phyloP scores from a whole-genome alignment of 225 moss, liverwort and hornwort genomes.

The Sphagnum contortum region DNA sequence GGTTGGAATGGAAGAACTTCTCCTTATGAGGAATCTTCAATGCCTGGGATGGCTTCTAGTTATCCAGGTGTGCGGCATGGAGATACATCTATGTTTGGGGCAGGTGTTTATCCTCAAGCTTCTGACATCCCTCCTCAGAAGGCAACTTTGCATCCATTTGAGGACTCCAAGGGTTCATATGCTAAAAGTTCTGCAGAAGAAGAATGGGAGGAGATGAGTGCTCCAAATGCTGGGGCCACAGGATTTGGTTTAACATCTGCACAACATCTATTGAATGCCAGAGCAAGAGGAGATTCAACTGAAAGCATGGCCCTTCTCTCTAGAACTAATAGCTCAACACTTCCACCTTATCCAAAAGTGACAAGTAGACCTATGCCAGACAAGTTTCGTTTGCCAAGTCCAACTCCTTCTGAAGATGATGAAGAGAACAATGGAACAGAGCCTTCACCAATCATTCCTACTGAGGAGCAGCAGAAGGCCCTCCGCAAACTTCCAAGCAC shows the following conservation, averaged over 20 bases:
- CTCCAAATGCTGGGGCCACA: conserved; percentile 48
- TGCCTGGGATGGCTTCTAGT: conserved; percentile 8
- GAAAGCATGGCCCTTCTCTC: conserved; percentile 19
- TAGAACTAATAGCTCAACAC: conserved; percentile 34
- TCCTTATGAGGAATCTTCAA: conserved; percentile 41
- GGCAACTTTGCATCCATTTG: not conserved
- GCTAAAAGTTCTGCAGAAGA: conserved; percentile 56
- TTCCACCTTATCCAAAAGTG: conserved; percentile 13
- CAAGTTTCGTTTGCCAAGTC: conserved; percentile 77
- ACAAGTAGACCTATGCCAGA: conserved; percentile 21
- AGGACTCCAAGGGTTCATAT: conserved; percentile 24
- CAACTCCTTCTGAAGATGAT: conserved; percentile 62
- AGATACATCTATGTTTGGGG: too few relatives aligned
- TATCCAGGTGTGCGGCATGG: too few relatives aligned
- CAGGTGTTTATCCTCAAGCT: too few relatives aligned
- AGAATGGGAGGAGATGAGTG: conserved; percentile 88
- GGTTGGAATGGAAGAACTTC: conserved; percentile 39
- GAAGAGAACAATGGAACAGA: conserved; percentile 16
- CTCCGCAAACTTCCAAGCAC: conserved; percentile 23
- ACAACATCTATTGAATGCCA: conserved; percentile 3
- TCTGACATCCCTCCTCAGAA: conserved; percentile 10
- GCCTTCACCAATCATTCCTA: conserved; percentile 13
- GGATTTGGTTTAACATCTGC: conserved; percentile 25
- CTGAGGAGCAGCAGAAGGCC: conserved; percentile 15
- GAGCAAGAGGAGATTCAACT: conserved; percentile 5